A percentile compares a stretch with the other conserved stretches of the same genome.
phyloP scores from a whole-genome alignment of 108 stramenopile species.

The Mediolabrus comicus region DNA sequence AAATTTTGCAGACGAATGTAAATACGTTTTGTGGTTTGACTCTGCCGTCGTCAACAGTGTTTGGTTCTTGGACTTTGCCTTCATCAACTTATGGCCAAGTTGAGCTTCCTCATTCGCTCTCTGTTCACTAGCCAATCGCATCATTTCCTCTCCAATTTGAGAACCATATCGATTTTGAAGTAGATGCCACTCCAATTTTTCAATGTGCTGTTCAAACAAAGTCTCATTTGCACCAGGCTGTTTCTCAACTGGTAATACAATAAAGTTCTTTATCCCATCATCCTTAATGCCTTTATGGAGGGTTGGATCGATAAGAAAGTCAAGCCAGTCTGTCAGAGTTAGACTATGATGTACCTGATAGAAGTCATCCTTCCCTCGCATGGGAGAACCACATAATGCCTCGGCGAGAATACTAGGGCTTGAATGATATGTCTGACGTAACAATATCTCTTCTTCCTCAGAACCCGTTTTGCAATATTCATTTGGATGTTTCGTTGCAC shows the following conservation, averaged over 20 bases:
- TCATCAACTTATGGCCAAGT: background rate
- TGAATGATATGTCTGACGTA: conserved; percentile 11
- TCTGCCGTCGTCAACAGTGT: background rate
- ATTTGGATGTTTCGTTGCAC: background rate
- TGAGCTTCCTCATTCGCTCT: background rate
- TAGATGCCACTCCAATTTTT: background rate
- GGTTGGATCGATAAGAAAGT: conserved; percentile 9
- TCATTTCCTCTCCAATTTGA: background rate
- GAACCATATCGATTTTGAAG: background rate
- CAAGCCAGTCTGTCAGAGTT: conserved; percentile 18
- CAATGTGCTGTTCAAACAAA: background rate
- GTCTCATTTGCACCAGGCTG: conserved; percentile 1
- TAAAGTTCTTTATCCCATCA: conserved; percentile 4
- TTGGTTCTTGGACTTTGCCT: background rate
- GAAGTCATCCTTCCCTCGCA: background rate
- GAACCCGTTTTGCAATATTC: background rate
- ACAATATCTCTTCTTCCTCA: conserved; percentile 3
- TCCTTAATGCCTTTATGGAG: background rate
- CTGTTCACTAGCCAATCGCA: background rate
- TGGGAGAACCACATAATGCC: conserved; percentile 14
- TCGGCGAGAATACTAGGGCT: conserved; percentile 15
- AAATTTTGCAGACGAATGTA: background rate
- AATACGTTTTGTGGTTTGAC: background rate
- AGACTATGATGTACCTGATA: conserved; percentile 1
- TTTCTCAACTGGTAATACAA: conserved; percentile 11